Evolutionary conservation across 768 basidiomycete species (phyloP).

Genomic region (Postia placenta): DNA sequence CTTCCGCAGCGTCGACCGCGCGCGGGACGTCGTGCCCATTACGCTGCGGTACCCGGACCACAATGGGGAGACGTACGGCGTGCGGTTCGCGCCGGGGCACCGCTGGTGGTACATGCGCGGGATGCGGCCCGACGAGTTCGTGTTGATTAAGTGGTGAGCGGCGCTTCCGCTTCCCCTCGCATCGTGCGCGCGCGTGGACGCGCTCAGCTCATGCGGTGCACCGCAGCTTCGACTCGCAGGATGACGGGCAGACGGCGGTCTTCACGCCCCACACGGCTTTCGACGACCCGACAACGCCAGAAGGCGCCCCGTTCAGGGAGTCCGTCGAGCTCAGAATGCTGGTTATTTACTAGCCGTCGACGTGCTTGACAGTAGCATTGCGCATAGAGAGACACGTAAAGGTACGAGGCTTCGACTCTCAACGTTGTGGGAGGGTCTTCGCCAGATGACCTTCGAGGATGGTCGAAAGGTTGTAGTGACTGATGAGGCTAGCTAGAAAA

Average conservation of each 20-base stretch:
- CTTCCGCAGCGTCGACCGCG: conserved; percentile 25
- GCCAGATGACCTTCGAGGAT: no score
- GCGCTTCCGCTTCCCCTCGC: not conserved
- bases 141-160: conserved; percentile 27
- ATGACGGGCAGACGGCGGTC: conserved; percentile 40
- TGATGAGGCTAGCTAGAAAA: no score
- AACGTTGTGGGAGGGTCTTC: no score
- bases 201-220: not conserved
- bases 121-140: conserved; percentile 29
- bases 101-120: conserved; percentile 26
- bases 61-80: conserved; percentile 21
- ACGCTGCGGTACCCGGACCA: conserved; percentile 21
- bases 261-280: conserved; percentile 65
- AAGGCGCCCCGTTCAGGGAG: conserved; percentile 42
- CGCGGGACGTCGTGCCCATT: conserved; percentile 25
- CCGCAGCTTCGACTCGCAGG: conserved; percentile 29
- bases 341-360: conserved; percentile 58
- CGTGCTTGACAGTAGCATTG: no score
- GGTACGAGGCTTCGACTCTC: no score
- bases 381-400: no score
- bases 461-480: no score
- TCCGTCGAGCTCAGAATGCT: conserved; percentile 59
- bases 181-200: not conserved
- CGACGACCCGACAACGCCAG: conserved; percentile 45
- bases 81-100: conserved; percentile 12